Percentiles rank a stretch among this genome's conserved stretches.
Conservation (phyloP, 305 asterid species). For the Fraxinus platypoda region DNA sequence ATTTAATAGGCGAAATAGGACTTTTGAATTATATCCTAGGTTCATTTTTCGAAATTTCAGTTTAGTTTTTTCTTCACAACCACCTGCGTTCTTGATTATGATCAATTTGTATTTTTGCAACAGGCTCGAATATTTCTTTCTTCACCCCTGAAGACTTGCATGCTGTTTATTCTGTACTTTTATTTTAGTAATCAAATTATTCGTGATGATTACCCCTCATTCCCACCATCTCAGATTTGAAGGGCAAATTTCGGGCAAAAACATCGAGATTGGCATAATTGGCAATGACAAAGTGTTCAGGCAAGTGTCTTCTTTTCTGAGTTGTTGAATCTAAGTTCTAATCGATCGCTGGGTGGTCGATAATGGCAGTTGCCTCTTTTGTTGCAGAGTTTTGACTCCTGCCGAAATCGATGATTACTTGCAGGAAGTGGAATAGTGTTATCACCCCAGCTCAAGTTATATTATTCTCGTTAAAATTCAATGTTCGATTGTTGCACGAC, state of each 20-base stretch:
- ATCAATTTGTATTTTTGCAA: neutral
- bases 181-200: neutral
- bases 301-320: slow-evolving; percentile 30
- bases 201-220: neutral
- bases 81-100: neutral
- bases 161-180: neutral
- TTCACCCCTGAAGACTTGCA: neutral
- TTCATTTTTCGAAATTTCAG: neutral
- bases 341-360: neutral
- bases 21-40: neutral
- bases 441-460: neutral
- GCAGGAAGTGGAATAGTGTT: slow-evolving; percentile 51
- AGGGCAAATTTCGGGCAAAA: slow-evolving; percentile 89
- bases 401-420: slow-evolving; percentile 60
- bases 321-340: neutral
- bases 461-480: neutral
- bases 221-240: slow-evolving; percentile 60
- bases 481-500: neutral
- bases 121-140: neutral
- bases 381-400: slow-evolving; percentile 51
- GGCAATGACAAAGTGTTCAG: slow-evolving; percentile 71
- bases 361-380: neutral
- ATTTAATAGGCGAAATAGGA: neutral
- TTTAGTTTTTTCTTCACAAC: neutral
- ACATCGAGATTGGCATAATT: slow-evolving; percentile 92